phyloP scores from a whole-genome alignment of 2,329 filamentous ascomycete genomes.

The Arthrinium puccinioides region DNA sequence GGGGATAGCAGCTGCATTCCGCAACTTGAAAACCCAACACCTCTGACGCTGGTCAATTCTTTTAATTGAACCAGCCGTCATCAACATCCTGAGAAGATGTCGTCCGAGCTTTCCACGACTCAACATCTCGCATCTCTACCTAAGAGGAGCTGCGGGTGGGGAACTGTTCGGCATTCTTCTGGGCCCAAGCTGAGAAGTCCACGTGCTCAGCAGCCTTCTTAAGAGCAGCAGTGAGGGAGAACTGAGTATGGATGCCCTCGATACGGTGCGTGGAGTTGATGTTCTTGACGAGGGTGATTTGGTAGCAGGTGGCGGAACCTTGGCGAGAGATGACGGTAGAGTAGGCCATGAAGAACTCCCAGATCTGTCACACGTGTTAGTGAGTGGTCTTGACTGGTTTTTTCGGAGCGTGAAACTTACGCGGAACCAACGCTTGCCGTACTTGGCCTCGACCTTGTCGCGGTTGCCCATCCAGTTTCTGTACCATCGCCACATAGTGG shows the following conservation, averaged over 20 bases:
- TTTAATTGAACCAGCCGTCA: no score
- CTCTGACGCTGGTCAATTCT: no score
- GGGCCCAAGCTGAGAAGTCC: conserved; percentile 23
- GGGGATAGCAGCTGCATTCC: no score
- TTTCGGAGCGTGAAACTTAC: conserved; percentile 43
- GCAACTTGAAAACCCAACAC: no score
- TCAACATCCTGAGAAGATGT: no score
- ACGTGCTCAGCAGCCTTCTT: conserved; percentile 22
- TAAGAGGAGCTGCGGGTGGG: conserved; percentile 20
- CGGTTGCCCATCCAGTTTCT: conserved; percentile 94
- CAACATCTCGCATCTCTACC: no score
- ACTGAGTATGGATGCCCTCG: conserved; percentile 63
- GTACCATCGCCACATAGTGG: conserved; percentile 93
- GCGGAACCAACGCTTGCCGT: conserved; percentile 91
- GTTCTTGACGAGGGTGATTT: conserved; percentile 75
- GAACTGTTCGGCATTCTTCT: conserved; percentile 25
- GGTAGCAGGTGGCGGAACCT: conserved; percentile 69
- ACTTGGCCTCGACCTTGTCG: conserved; percentile 90
- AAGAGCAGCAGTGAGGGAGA: conserved; percentile 56
- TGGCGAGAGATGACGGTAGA: conserved; percentile 71
- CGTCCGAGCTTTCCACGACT: no score
- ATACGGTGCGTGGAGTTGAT: conserved; percentile 74
- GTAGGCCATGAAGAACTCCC: conserved; percentile 75
- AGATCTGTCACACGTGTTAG: conserved; percentile 35
- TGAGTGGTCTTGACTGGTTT: background rate